Conservation (phyloP, 495 filamentous ascomycete species). For the Stereocaulon alpinum region DNA sequence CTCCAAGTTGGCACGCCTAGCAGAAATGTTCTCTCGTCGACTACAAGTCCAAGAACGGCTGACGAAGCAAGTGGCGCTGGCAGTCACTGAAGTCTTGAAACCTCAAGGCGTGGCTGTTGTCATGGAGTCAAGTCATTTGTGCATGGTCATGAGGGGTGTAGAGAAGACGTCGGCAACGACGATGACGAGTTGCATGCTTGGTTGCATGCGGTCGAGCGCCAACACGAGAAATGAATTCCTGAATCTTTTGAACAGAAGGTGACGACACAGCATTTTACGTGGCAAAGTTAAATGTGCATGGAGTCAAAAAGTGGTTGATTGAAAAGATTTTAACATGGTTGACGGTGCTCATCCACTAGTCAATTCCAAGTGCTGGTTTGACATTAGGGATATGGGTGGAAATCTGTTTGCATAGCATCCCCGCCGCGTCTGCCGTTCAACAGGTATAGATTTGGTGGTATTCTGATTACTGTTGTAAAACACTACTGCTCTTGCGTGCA, state of each 20-base stretch:
- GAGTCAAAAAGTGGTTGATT: background rate
- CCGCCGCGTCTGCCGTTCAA: slow-evolving; percentile 11
- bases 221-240: slow-evolving; percentile 94
- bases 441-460: slow-evolving; percentile 1
- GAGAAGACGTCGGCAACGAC: slow-evolving; percentile 81
- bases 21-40: slow-evolving; percentile 90
- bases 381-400: background rate
- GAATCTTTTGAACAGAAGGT: slow-evolving; percentile 59
- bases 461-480: background rate
- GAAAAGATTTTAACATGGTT: background rate
- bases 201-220: slow-evolving; percentile 81
- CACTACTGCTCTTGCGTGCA: too few species aligned
- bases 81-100: slow-evolving; percentile 82
- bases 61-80: slow-evolving; percentile 92
- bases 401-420: background rate
- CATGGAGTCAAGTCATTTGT: slow-evolving; percentile 95
- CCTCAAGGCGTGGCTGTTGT: slow-evolving; percentile 94
- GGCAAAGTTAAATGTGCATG: background rate
- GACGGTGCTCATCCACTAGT: slow-evolving; percentile 15
- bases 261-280: background rate
- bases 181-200: slow-evolving; percentile 92
- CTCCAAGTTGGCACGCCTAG: slow-evolving; percentile 88
- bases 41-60: slow-evolving; percentile 92
- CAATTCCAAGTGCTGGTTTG: slow-evolving; percentile 17
- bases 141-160: slow-evolving; percentile 95